Evolutionary conservation across 2,329 filamentous ascomycete species (phyloP).

Genomic region (Stemphylium lycopersici): DNA sequence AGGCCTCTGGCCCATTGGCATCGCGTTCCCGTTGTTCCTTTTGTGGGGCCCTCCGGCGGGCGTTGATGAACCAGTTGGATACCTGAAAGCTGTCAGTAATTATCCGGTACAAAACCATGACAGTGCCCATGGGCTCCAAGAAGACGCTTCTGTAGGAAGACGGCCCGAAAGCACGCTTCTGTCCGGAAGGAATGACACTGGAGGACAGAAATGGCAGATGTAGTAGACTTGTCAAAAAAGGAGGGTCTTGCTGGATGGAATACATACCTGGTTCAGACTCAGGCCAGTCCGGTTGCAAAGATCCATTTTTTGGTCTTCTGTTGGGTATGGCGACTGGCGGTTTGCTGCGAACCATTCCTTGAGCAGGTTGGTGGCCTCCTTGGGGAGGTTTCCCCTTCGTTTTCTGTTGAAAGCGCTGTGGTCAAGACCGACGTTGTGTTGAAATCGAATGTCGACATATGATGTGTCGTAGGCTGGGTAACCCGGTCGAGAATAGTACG

Average conservation of each 20-base stretch:
- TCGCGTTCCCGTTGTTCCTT: constrained; percentile 40
- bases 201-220: constrained; percentile 25
- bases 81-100: constrained; percentile 53
- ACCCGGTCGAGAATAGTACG: constrained; percentile 23
- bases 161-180: constrained; percentile 9
- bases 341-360: constrained; percentile 72
- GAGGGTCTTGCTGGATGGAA: neutral
- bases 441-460: constrained; percentile 39
- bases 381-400: constrained; percentile 85
- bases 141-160: neutral
- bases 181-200: constrained; percentile 7
- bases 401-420: constrained; percentile 52
- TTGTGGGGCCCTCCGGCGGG: constrained; percentile 62
- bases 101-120: neutral
- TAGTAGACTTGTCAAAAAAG: constrained; percentile 48
- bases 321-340: constrained; percentile 75
- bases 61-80: constrained; percentile 83
- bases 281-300: constrained; percentile 78
- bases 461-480: constrained; percentile 29
- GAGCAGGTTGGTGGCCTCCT: constrained; percentile 82
- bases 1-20: constrained; percentile 21
- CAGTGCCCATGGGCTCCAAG: neutral
- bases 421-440: constrained; percentile 35
- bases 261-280: constrained; percentile 71
- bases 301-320: constrained; percentile 84